Percentiles rank a stretch among this genome's conserved stretches.
phyloP scores from a whole-genome alignment of 208 protist species.

The Balamuthia mandrillaris region DNA sequence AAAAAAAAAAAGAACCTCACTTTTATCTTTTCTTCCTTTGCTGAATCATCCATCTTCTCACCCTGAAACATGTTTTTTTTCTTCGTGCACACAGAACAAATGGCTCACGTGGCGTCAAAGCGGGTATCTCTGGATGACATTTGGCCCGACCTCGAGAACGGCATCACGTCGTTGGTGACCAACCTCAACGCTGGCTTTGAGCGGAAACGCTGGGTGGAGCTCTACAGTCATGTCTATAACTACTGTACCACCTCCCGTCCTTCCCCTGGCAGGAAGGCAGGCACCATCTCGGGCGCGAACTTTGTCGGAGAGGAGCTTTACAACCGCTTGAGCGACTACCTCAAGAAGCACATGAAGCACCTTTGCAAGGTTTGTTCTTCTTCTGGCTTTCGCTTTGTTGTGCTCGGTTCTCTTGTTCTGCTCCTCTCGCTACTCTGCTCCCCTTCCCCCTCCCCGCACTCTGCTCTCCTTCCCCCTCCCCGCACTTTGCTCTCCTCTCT shows the following conservation, averaged over 20 bases:
- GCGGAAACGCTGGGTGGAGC: conserved; percentile 53
- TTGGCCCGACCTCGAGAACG: conserved; percentile 57
- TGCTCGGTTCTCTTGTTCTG: no score
- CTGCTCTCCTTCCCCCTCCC: neutral
- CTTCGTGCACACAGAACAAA: neutral
- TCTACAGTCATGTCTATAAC: conserved; percentile 67
- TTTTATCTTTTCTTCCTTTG: no score
- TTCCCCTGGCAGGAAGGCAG: neutral
- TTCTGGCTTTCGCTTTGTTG: no score
- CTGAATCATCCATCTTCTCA: no score
- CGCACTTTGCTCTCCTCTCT: neutral
- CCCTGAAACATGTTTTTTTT: no score
- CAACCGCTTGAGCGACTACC: conserved; percentile 45
- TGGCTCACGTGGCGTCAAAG: conserved; percentile 40
- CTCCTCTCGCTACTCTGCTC: no score
- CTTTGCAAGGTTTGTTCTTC: conserved; percentile 52
- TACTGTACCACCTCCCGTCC: conserved; percentile 63
- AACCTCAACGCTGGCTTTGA: conserved; percentile 50
- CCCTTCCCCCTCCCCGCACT: no score
- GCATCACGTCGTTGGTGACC: conserved; percentile 53
- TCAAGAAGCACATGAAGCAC: conserved; percentile 59
- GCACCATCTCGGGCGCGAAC: conserved; percentile 52
- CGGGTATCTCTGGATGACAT: conserved; percentile 53
- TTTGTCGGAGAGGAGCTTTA: conserved; percentile 66
- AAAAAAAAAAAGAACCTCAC: no score